Evolutionary conservation across 2,329 filamentous ascomycete species (phyloP), one percentile per base, ranked within the genome.

Genomic region (Penicillium occitanis): DNA sequence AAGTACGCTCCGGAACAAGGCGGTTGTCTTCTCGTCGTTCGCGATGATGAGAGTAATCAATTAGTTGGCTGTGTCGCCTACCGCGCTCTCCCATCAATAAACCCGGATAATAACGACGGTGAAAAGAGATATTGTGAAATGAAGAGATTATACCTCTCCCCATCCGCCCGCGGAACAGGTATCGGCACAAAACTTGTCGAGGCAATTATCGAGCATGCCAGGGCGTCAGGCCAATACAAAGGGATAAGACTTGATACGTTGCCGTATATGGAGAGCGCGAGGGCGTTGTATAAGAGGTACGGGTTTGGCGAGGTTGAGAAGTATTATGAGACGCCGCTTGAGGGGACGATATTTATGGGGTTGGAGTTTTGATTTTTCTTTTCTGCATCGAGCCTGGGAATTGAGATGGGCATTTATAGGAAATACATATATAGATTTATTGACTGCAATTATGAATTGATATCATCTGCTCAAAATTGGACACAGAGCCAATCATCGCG

Each of bases 231-330:
- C 0, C 11, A 5, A 19, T 88, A 88, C 71, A 68, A 70, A 10
- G 81, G 83, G 65, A 82, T 88, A 71, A 76, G 83, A 64, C 78
- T 88, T 14, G 86, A 88, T 76, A 88, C 86, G 17, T 70, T 88
- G 65, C 74, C 79, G 13, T 76, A 71, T 6, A 88, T 88, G 86
- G 73, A 68, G 13, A 76, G 78, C 11, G 86, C 86, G 22, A 78
- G 79, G 66, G 73, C 70, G 37, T 69, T 87, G 69, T 88, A 88
- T 75, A 72, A 72, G 59, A 72, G 72, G 4, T 72, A 81, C 67
- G 85, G 86, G 1, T 88, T 88, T 73, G 74, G 76, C 68, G 80
- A 84, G 69, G 81, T 82, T 46, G 76, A 78, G 48, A 72, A 78
- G 28, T 88, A 88, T 70, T 88, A 88, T 73, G 79, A 85, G 14